Evolutionary conservation across 768 basidiomycete species (phyloP), one percentile per base, ranked within the genome.

Genomic region (Coprinellus micaceus): DNA sequence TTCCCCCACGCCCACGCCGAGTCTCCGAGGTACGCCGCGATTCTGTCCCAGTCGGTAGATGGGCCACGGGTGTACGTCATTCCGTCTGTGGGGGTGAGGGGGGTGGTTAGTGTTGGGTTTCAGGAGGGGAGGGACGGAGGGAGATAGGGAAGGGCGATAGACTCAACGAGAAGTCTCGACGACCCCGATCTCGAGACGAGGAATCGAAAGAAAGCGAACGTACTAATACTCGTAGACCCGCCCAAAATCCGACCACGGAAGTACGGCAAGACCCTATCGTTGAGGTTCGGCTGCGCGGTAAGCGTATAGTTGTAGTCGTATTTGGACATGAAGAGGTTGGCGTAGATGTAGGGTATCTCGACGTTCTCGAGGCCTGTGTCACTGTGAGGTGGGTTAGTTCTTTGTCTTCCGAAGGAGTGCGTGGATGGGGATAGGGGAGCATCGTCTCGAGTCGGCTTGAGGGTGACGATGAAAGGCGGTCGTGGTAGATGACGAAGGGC

Each of bases 281-380:
- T 60, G 0, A 74, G 58, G 13, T 64, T 65, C 1, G 46, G 24
- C 51, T 72, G 71, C 1, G 69, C 66, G n/a, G 54, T 57, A 1
- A 67, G 67, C 13, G 70, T 71, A 50, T 62, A 72, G 41, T 72
- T 72, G 71, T 72, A 74, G 49, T 70, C 70, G 44, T 55, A 54
- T 21, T 52, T 17, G n/a, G 63, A 61, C 13, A 28, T 12, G 47
- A 48, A 48, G 25, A 48, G 25, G 28, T 25, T 19, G 11, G 11
- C 25, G 47, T 48, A 48, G 47, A 48, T 19, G 47, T 48, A 48
- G 9, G 47, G 47, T 6, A 48, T 28, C 28, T 48, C 25, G 28
- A 26, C 28, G 6, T 17, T 28, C 7, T 26, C 25, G 4, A 28
- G 15, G 4, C 58, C 30, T 19, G 67, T 21, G 19, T 21, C 40